Evolutionary conservation across 345 rosid genomes (phyloP).

Genomic region (Trapa bicornis): DNA sequence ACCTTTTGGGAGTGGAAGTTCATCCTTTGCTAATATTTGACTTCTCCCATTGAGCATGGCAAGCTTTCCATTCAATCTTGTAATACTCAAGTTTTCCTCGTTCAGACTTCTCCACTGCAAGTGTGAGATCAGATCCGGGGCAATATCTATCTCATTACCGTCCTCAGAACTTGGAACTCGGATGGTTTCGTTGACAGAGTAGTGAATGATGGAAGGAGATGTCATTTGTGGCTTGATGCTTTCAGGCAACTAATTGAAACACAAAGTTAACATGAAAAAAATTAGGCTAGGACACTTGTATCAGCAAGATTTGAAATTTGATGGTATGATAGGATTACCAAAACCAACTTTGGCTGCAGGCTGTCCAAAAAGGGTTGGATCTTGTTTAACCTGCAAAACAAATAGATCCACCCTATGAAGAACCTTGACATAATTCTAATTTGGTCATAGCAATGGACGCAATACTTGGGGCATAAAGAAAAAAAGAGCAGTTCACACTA

Average conservation of each 20-base stretch:
- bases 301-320: background rate
- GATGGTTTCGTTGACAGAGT: constrained; percentile 38
- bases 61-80: constrained; percentile 58
- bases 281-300: background rate
- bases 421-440: background rate
- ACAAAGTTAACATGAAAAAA: background rate
- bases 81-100: constrained; percentile 22
- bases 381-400: constrained; percentile 31
- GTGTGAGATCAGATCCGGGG: constrained; percentile 35
- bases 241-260: constrained; percentile 48
- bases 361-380: constrained; percentile 32
- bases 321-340: constrained; percentile 30
- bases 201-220: constrained; percentile 22
- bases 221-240: constrained; percentile 23
- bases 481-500: background rate
- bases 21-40: constrained; percentile 24
- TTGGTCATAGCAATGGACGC: background rate
- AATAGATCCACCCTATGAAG: background rate
- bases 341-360: constrained; percentile 52
- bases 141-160: constrained; percentile 31
- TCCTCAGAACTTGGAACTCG: constrained; percentile 24
- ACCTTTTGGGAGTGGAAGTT: constrained; percentile 14
- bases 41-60: constrained; percentile 33
- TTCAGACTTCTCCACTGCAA: constrained; percentile 35
- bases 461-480: background rate